A percentile compares a stretch with the other conserved stretches of the same genome.
These are phyloP conservation scores for Fomitiporia mediterranea DNA, from an alignment of 1,284 basidiomycete genomes.

Conservation along the genomic window DNA sequence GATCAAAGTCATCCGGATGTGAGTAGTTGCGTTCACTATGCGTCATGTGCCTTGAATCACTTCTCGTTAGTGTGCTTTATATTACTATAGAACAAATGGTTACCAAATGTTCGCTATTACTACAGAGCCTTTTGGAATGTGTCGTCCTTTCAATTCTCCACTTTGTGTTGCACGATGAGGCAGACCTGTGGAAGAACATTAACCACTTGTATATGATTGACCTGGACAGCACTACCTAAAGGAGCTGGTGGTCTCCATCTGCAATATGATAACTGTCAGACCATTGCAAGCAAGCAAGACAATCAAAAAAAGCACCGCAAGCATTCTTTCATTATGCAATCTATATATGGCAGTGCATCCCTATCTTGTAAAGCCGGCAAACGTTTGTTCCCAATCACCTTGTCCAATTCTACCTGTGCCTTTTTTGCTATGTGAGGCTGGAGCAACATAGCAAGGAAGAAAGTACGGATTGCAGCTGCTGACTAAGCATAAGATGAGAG, in stretches of 20 bases:
- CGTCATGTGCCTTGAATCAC: conserved; percentile 11
- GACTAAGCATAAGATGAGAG: neutral
- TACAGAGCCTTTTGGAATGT: conserved; percentile 11
- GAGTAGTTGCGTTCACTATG: conserved; percentile 9
- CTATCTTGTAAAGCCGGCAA: conserved; percentile 24
- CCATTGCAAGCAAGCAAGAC: neutral
- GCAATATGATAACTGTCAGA: neutral
- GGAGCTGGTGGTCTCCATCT: conserved; percentile 14
- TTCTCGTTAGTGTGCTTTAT: neutral
- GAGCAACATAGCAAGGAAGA: conserved; percentile 22
- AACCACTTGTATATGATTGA: neutral
- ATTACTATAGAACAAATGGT: neutral
- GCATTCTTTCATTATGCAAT: conserved; percentile 14
- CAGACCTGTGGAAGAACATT: neutral
- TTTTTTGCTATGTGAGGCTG: conserved; percentile 13
- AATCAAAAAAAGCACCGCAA: conserved; percentile 1
- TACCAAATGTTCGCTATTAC: conserved; percentile 17
- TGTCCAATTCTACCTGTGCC: conserved; percentile 18
- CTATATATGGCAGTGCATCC: conserved; percentile 7
- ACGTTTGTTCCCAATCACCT: conserved; percentile 15
- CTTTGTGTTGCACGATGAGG: conserved; percentile 11
- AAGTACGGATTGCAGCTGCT: neutral
- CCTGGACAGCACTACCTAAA: neutral
- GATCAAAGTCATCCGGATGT: conserved; percentile 1
- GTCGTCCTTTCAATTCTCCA: conserved; percentile 1